These are phyloP conservation scores for Borealophlyctis nickersoniae DNA, from an alignment of 192 early-diverging fungal genomes.

Conservation along the genomic window DNA sequence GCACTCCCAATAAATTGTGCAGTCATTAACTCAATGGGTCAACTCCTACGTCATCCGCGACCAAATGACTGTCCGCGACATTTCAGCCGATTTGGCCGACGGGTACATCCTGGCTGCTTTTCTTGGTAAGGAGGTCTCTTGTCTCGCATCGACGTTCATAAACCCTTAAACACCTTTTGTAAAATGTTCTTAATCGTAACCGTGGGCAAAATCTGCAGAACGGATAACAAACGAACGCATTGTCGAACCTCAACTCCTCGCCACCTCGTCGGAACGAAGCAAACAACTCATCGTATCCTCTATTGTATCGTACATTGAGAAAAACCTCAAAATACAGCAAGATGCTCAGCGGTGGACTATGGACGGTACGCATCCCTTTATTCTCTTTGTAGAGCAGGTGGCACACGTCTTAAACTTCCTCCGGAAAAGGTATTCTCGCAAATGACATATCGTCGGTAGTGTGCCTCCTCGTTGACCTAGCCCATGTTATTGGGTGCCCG, in stretches of 20 bases:
- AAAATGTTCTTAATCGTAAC: too few species aligned
- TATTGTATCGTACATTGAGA: slow-evolving; percentile 23
- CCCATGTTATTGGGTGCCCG: slow-evolving; percentile 29
- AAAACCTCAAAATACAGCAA: slow-evolving; percentile 20
- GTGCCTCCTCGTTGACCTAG: slow-evolving; percentile 34
- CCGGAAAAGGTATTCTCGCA: slow-evolving; percentile 12
- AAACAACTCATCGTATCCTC: slow-evolving; percentile 20
- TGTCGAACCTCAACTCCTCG: slow-evolving; percentile 18
- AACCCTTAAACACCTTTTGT: too few species aligned
- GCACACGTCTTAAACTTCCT: background rate
- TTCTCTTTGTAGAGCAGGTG: background rate
- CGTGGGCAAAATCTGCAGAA: too few species aligned
- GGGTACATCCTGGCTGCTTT: slow-evolving; percentile 24
- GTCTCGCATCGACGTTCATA: too few species aligned
- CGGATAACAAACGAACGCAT: slow-evolving; percentile 24
- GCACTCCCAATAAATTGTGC: background rate
- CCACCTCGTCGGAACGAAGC: slow-evolving; percentile 20
- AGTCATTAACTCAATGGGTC: slow-evolving; percentile 31
- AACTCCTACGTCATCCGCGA: slow-evolving; percentile 21
- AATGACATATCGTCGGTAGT: slow-evolving; percentile 32
- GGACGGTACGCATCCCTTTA: slow-evolving; percentile 18
- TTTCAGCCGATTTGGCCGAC: slow-evolving; percentile 23
- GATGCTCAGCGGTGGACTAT: slow-evolving; percentile 23
- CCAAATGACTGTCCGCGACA: slow-evolving; percentile 23
- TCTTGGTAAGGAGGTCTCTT: slow-evolving; percentile 11